Evolutionary conservation across 495 filamentous ascomycete species (phyloP).

Genomic region (Annulohypoxylon stygium): DNA sequence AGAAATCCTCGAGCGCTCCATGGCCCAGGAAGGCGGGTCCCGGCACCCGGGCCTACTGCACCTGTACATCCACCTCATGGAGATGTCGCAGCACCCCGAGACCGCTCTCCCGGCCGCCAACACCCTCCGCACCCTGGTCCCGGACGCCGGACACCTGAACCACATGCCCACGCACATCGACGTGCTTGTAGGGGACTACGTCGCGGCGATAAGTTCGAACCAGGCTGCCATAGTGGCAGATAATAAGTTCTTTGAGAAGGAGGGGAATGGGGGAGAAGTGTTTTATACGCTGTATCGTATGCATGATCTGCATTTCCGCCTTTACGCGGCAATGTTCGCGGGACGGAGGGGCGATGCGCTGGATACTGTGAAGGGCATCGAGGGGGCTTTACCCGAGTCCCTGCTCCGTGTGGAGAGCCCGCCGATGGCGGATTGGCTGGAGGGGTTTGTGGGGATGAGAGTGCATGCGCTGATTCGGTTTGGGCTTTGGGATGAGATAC

Average conservation of each 20-base stretch:
- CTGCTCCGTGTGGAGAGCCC: slow-evolving; percentile 72
- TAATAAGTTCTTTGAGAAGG: slow-evolving; percentile 66
- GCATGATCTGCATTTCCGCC: slow-evolving; percentile 75
- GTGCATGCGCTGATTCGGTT: slow-evolving; percentile 76
- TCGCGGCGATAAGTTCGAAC: slow-evolving; percentile 71
- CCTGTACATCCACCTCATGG: slow-evolving; percentile 79
- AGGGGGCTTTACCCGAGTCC: slow-evolving; percentile 67
- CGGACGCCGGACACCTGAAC: slow-evolving; percentile 76
- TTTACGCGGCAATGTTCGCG: slow-evolving; percentile 80
- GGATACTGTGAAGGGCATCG: slow-evolving; percentile 65
- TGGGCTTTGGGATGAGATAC: slow-evolving; percentile 72
- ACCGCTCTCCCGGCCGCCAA: slow-evolving; percentile 68
- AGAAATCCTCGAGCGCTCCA: slow-evolving; percentile 64
- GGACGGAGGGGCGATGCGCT: slow-evolving; percentile 69
- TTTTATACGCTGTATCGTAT: slow-evolving; percentile 77
- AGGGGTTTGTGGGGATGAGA: slow-evolving; percentile 71
- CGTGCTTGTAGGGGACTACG: slow-evolving; percentile 75
- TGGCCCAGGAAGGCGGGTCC: slow-evolving; percentile 59
- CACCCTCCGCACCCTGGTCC: slow-evolving; percentile 70
- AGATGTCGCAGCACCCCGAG: slow-evolving; percentile 76
- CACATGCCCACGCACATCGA: slow-evolving; percentile 81
- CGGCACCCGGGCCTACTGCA: slow-evolving; percentile 74
- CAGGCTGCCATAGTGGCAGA: slow-evolving; percentile 73
- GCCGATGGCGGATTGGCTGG: slow-evolving; percentile 80
- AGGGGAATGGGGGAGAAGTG: slow-evolving; percentile 61